phyloP scores from a whole-genome alignment of 805 yeast species.

The Yarrowia divulgata region DNA sequence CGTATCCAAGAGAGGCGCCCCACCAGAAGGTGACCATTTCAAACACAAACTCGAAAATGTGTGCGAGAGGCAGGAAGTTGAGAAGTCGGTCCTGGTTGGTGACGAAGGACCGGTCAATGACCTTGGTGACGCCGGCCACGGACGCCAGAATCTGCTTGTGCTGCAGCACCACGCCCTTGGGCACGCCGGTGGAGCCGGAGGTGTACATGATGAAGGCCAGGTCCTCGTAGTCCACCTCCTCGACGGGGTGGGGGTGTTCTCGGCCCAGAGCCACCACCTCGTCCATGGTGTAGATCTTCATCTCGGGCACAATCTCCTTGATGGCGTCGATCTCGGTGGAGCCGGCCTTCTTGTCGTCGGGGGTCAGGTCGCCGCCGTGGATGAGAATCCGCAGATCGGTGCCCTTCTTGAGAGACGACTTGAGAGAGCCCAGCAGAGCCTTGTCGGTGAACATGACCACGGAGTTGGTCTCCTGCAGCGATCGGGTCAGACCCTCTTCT shows the following conservation, averaged over 20 bases:
- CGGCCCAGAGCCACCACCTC: constrained; percentile 73
- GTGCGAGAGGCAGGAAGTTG: constrained; percentile 94
- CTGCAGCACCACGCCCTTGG: constrained; percentile 79
- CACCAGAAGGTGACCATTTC: constrained; percentile 82
- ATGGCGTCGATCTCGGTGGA: constrained; percentile 64
- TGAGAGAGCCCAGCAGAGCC: constrained; percentile 66
- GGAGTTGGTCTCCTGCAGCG: constrained; percentile 82
- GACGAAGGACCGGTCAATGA: constrained; percentile 62
- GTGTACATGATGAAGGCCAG: constrained; percentile 83
- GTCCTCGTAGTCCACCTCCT: constrained; percentile 64
- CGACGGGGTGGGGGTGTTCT: constrained; percentile 54
- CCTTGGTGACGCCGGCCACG: constrained; percentile 77
- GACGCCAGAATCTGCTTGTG: constrained; percentile 81
- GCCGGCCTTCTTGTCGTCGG: constrained; percentile 62
- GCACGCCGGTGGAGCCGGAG: constrained; percentile 85
- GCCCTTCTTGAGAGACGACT: constrained; percentile 75
- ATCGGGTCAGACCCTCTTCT: constrained; percentile 79
- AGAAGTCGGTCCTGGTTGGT: constrained; percentile 71
- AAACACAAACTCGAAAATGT: constrained; percentile 89
- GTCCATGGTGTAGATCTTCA: constrained; percentile 67
- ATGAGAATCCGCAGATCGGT: constrained; percentile 69
- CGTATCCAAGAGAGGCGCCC: constrained; percentile 93
- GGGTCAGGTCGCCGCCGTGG: constrained; percentile 67
- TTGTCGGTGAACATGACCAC: constrained; percentile 85
- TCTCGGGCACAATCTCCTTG: constrained; percentile 73